Percentiles rank a stretch among this genome's conserved stretches.
These are phyloP conservation scores for Boletus patriciae DNA, from an alignment of 768 basidiomycete species.

Conservation along the genomic window DNA sequence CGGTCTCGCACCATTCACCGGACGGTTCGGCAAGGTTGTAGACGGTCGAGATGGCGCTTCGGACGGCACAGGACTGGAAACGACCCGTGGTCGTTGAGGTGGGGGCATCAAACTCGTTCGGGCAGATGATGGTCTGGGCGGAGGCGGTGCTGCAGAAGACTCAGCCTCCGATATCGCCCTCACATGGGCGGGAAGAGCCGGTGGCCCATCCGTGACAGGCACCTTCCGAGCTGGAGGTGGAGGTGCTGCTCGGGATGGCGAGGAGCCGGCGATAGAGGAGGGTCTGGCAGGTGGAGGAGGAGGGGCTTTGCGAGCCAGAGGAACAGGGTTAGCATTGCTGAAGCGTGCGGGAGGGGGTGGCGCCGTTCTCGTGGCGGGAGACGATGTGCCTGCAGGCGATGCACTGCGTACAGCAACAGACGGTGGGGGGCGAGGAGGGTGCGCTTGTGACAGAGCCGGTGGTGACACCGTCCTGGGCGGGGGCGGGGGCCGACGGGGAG, in stretches of 20 bases:
- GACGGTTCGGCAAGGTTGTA: slow-evolving; percentile 16
- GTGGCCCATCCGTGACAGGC: slow-evolving; percentile 26
- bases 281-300: slow-evolving; percentile 48
- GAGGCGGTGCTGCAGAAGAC: slow-evolving; percentile 35
- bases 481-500: slow-evolving; percentile 35
- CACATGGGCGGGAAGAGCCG: slow-evolving; percentile 38
- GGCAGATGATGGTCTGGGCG: slow-evolving; percentile 31
- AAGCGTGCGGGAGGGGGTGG: slow-evolving; percentile 32
- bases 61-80: slow-evolving; percentile 25
- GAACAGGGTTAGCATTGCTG: slow-evolving; percentile 11
- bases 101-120: slow-evolving; percentile 26
- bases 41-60: slow-evolving; percentile 18
- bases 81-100: slow-evolving; percentile 25
- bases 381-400: slow-evolving; percentile 18
- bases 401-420: slow-evolving; percentile 29
- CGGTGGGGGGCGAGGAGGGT: slow-evolving; percentile 26
- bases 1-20: slow-evolving; percentile 33
- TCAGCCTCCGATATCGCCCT: slow-evolving; percentile 47
- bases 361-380: slow-evolving; percentile 16
- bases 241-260: slow-evolving; percentile 36
- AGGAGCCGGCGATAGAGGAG: slow-evolving; percentile 33
- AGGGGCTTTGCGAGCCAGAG: slow-evolving; percentile 38
- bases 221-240: slow-evolving; percentile 44
- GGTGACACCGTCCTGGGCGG: slow-evolving; percentile 34
- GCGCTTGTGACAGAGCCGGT: slow-evolving; percentile 24